These are phyloP conservation scores for Vaccinium vitisidaea DNA, from an alignment of 148 eudicot genomes.

Conservation along the genomic window DNA sequence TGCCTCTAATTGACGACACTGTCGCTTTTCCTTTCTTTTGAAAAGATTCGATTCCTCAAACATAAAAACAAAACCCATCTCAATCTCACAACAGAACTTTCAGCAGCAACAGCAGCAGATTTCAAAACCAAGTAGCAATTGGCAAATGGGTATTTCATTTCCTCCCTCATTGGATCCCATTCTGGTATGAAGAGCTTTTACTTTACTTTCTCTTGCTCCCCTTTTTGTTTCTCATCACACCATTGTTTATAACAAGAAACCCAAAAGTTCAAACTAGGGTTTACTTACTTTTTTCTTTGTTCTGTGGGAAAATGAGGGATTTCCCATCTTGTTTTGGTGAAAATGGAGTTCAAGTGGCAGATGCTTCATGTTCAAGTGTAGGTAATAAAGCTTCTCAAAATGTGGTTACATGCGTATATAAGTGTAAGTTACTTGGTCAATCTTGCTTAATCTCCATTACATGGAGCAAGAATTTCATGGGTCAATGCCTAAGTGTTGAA, in stretches of 20 bases:
- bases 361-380: constrained; percentile 51
- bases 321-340: constrained; percentile 65
- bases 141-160: neutral
- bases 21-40: neutral
- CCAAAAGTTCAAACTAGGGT: neutral
- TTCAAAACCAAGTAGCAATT: neutral
- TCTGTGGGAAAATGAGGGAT: constrained; percentile 39
- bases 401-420: constrained; percentile 55
- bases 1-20: neutral
- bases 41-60: neutral
- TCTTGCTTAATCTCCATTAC: constrained; percentile 44
- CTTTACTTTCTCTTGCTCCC: neutral
- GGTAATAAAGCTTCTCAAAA: constrained; percentile 44
- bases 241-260: neutral
- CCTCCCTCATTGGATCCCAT: neutral
- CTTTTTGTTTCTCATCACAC: neutral
- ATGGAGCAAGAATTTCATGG: constrained; percentile 67
- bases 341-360: constrained; percentile 60
- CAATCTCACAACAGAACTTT: neutral
- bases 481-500: constrained; percentile 58
- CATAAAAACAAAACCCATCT: neutral
- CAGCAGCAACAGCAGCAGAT: neutral
- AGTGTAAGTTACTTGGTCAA: constrained; percentile 49
- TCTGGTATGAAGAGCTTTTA: neutral
- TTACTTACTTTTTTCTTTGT: neutral